Conservation (phyloP, 2,329 filamentous ascomycete genomes). For the Hymenoscyphus fructigenus region DNA sequence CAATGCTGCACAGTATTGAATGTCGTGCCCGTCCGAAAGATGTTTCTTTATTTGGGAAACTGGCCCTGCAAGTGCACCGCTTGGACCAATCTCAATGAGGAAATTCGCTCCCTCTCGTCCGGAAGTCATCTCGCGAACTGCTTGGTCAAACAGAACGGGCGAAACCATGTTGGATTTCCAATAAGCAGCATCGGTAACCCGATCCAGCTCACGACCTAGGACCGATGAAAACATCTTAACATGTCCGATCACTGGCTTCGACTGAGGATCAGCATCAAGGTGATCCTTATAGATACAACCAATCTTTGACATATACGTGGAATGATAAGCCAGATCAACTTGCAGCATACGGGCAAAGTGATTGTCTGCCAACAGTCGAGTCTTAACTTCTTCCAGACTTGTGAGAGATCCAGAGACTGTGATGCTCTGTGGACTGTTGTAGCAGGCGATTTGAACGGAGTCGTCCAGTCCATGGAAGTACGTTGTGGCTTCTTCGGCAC, state of each 20-base stretch:
- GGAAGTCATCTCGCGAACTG: conserved; percentile 9
- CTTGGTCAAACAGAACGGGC: conserved; percentile 21
- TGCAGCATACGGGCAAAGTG: conserved; percentile 27
- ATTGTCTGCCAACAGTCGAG: conserved; percentile 7
- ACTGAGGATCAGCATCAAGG: neutral
- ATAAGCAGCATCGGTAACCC: conserved; percentile 14
- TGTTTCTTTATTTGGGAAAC: conserved; percentile 26
- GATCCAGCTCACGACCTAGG: neutral
- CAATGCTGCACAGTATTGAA: conserved; percentile 40
- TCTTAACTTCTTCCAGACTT: conserved; percentile 18
- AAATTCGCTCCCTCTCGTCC: conserved; percentile 11
- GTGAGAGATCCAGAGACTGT: conserved; percentile 27
- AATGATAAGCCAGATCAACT: conserved; percentile 33
- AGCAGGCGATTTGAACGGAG: conserved; percentile 33
- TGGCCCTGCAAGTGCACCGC: conserved; percentile 37
- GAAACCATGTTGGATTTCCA: conserved; percentile 24
- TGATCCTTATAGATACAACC: conserved; percentile 4
- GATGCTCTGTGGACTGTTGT: conserved; percentile 30
- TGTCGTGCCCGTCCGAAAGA: conserved; percentile 34
- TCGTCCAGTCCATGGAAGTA: too few relatives aligned
- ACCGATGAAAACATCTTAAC: conserved; percentile 9
- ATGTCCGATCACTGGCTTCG: neutral
- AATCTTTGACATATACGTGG: conserved; percentile 20
- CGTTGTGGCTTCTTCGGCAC: conserved; percentile 1
- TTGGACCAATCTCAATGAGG: conserved; percentile 38